Evolutionary conservation across 2,329 filamentous ascomycete species (phyloP), one percentile per base, ranked within the genome.

Genomic region (Aspergillus ruber): DNA sequence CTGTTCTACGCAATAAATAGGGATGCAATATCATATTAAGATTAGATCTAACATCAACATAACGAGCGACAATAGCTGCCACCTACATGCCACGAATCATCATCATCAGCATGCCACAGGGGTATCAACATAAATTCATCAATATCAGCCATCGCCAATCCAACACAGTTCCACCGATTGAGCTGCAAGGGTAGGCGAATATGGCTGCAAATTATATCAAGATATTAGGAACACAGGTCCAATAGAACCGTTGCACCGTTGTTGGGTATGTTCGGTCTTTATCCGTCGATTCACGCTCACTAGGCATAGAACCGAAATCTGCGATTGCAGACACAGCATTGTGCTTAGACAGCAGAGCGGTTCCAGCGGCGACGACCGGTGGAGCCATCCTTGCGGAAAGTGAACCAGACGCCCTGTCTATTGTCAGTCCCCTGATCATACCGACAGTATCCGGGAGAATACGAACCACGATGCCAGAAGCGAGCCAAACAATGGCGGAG

Each of bases 401-500:
- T 65, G n/a, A 66, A 67, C 61, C 63, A 67, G n/a, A 66, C 54
- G 12, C 64, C 63, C 63, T 65, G 33, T 10, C 13, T 15, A n/a
- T 18, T 6, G 20, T 61, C 45, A 62, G 50, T 35, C 6, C 6
- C 17, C 17, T 21, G 6, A n/a, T 8, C 10, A 13, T 12, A 13
- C 2, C 17, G 10, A 39, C 7, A 21, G 13, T 29, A 29, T 29
- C 25, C 12, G 8, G 32, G 18, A 46, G 45, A 38, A 17, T 43
- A 60, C 63, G 35, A 60, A 72, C 68, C 76, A 87, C 60, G 17
- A 85, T 59, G 13, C 76, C 77, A 42, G 82, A 85, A 10, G 74
- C 78, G 36, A 89, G 76, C 85, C 85, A 90, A 60, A 83, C 74
- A 55, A 86, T 75, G 47, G 84, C 84, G 2, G 82, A 84, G 46